phyloP scores from a whole-genome alignment of 2,329 filamentous ascomycete species.

The Diaporthe helianthi region DNA sequence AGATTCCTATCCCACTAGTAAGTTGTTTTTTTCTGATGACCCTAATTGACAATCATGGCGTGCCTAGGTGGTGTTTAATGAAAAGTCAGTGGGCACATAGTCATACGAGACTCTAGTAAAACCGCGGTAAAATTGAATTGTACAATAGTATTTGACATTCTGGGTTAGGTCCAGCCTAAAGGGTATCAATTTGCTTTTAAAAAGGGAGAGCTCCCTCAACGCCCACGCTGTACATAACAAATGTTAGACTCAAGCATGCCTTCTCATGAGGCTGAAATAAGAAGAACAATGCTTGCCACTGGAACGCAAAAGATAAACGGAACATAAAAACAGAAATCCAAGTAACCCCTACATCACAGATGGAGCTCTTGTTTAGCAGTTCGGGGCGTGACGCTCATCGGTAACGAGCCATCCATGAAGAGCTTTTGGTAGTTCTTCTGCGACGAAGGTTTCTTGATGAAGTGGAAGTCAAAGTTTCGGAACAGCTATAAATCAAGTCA shows the following conservation, averaged over 20 bases:
- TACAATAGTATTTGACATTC: not conserved
- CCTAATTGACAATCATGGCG: too few species aligned
- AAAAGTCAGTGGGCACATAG: too few species aligned
- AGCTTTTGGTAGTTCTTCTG: not conserved
- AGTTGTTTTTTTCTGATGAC: not conserved
- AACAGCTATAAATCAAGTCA: constrained; percentile 8
- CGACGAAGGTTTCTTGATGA: not conserved
- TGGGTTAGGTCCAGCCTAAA: constrained; percentile 1
- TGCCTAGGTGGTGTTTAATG: not conserved
- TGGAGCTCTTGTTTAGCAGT: not conserved
- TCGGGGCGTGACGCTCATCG: constrained; percentile 14
- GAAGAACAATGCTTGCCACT: not conserved
- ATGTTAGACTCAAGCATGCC: not conserved
- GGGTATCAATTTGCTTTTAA: constrained; percentile 11
- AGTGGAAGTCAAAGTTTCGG: constrained; percentile 17
- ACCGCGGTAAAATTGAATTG: too few species aligned
- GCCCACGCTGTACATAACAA: not conserved
- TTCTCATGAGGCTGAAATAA: not conserved
- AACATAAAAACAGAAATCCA: too few species aligned
- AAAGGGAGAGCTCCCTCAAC: not conserved
- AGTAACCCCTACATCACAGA: too few species aligned
- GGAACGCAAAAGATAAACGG: not conserved
- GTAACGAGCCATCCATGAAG: constrained; percentile 8
- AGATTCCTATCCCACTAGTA: not conserved
- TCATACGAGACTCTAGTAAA: not conserved